Evolutionary conservation across 345 rosid genomes (phyloP).

Genomic region (Syzygium jambos): DNA sequence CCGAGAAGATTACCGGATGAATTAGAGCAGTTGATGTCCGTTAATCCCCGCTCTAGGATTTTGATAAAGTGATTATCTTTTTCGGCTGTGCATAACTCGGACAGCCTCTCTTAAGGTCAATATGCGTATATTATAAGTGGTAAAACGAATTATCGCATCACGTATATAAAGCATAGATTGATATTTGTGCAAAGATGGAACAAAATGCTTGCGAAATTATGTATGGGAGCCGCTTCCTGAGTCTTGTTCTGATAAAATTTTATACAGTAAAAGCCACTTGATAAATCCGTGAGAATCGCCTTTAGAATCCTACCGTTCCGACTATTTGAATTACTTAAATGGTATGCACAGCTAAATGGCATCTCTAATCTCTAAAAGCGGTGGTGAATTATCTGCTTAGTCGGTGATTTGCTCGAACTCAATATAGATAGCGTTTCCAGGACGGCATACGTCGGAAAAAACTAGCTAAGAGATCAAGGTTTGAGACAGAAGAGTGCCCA

Average conservation of each 20-base stretch:
- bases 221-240: too few species aligned
- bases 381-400: too few species aligned
- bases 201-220: neutral
- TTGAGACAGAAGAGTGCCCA: too few species aligned
- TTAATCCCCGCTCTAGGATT: neutral
- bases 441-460: too few species aligned
- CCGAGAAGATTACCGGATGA: neutral
- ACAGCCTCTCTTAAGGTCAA: too few species aligned
- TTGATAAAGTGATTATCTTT: neutral
- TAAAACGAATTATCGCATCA: too few species aligned
- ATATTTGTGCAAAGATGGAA: neutral
- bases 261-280: neutral
- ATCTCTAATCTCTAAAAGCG: too few species aligned
- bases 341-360: neutral
- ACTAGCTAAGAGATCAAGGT: too few species aligned
- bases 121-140: too few species aligned
- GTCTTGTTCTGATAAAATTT: too few species aligned
- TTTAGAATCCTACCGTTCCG: accelerated
- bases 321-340: neutral
- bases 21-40: neutral
- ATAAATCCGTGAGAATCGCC: neutral
- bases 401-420: too few species aligned
- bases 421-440: too few species aligned
- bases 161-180: neutral
- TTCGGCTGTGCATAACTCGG: accelerated